A percentile compares a stretch with the other conserved stretches of the same genome.
phyloP scores from a whole-genome alignment of 2,329 filamentous ascomycete species.

The Xylariaceae sp. region DNA sequence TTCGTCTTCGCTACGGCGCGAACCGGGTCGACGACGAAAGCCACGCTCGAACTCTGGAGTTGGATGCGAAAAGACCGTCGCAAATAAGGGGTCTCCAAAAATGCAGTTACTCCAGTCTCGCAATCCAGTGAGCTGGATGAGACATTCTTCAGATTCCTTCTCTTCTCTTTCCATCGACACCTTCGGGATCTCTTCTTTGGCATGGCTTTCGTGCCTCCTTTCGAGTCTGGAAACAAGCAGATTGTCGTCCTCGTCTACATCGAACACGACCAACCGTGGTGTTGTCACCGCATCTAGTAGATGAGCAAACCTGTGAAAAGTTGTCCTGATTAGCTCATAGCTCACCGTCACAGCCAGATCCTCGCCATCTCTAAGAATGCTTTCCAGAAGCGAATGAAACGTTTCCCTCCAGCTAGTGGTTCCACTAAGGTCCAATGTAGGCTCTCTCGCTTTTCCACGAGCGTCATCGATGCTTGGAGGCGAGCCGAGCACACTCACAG shows the following conservation, averaged over 20 bases:
- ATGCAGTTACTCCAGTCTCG: constrained; percentile 55
- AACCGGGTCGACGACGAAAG: constrained; percentile 30
- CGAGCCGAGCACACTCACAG: constrained; percentile 32
- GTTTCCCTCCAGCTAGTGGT: constrained; percentile 50
- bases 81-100: constrained; percentile 58
- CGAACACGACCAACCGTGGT: constrained; percentile 52
- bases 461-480: constrained; percentile 8
- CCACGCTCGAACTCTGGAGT: constrained; percentile 45
- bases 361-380: constrained; percentile 55
- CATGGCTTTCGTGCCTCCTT: constrained; percentile 5
- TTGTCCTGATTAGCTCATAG: constrained; percentile 51
- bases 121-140: constrained; percentile 45
- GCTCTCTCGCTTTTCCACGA: constrained; percentile 2
- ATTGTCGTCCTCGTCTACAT: constrained; percentile 48
- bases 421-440: constrained; percentile 20
- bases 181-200: constrained; percentile 6
- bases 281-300: constrained; percentile 49
- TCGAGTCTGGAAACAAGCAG: constrained; percentile 38
- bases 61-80: constrained; percentile 45
- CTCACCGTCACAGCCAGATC: constrained; percentile 56
- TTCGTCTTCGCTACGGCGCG: too few species aligned
- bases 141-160: background rate
- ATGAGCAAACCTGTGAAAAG: constrained; percentile 47
- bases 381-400: constrained; percentile 55
- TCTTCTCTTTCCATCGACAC: constrained; percentile 2